Evolutionary conservation across 164 flowering plant species (phyloP), one percentile per base, ranked within the genome.

Genomic region (Houttuynia cordata): DNA sequence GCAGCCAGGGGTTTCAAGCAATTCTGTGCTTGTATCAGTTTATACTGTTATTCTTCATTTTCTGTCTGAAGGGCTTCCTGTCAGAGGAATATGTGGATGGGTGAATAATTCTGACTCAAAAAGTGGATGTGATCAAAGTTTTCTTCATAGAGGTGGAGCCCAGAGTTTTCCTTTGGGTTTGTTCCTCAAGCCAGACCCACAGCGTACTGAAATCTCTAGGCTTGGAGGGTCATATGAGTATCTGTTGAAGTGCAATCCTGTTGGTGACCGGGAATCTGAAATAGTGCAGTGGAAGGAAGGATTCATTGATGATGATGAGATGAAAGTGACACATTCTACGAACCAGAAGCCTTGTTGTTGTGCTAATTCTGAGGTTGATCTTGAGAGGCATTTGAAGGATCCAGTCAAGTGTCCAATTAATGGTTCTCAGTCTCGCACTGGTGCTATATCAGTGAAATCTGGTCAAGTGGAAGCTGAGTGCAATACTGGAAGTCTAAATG

Each of bases 241-340:
- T 76, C 65, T 92, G 12, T 63, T 68, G 34, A 83, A 81, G 70
- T 72, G 71, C 42, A 74, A 87, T 61, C 87, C 93, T 63, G 76
- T 79, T 62, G 51, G 56, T 70, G 82, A 78, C 40, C 71, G 69
- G 60, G 87, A 81, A 68, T 68, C 51, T 53, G 98, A 83, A 67
- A 73, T 80, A 14, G 68, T 89, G 67, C 79, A 75, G 68, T 92
- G 98, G 98, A 91, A 92, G 65, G 98, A 92, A 78, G 96, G 96
- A 37, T 88, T 85, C 68, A 76, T 80, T 89, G 95, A 92, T 74
- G 85, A 81, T 68, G 81, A 77, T 72, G 82, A 79, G 66, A 73
- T 69, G 51, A 81, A 76, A 72, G 81, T 82, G 39, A 84, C 96
- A 54, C 98, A 92, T 74, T 73, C 71, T 49, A 75, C 86, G 21